Evolutionary conservation across 257 asterid genomes (phyloP), one percentile per base, ranked within the genome.

Genomic region (Capsicum baccatum): DNA sequence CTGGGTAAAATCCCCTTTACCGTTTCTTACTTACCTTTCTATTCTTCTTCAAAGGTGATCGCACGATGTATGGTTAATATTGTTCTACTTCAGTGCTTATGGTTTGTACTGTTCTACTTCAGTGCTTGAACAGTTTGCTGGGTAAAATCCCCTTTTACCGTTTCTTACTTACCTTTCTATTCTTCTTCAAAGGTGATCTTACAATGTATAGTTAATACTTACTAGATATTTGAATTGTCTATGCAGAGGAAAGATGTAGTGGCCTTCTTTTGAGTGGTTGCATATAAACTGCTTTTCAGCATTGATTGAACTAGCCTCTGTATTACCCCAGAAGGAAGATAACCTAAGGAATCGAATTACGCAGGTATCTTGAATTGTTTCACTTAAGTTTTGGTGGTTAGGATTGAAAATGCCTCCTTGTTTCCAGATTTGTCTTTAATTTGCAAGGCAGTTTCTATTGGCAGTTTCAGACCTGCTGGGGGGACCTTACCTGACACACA

Each of bases 381-480:
- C 84, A 79, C 82, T 50, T 83, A 81, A n/a, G 63, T 71, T 85
- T 83, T 15, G 70, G 70, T 12, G 84, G 76, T 85, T 71, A 55
- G 69, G 74, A 79, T 88, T 87, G 35, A n/a, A 21, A 44, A 54
- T 57, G 59, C 54, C 13, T 44, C 82, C 85, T 37, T 48, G 82
- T 81, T 83, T 54, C 66, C n/a, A 44, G 59, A 52, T 76, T 71
- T 2, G n/a, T 55, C 37, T 62, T 84, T 85, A 19, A 74, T 86
- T 86, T 83, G 79, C 85, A 69, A 48, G 86, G 87, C 96, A 97
- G 99, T 89, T 97, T 89, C 83, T 97, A 88, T 89, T 91, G 85
- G 92, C 91, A 71, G 96, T 95, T 85, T 89, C 95, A 85, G 91
- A 86, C 73, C 86, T 39, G 68, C 95, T 93, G 87, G 98, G 99